Base-by-base conservation (phyloP, 2,329 filamentous ascomycete genomes). In the Hymenoscyphus fraxineus region DNA sequence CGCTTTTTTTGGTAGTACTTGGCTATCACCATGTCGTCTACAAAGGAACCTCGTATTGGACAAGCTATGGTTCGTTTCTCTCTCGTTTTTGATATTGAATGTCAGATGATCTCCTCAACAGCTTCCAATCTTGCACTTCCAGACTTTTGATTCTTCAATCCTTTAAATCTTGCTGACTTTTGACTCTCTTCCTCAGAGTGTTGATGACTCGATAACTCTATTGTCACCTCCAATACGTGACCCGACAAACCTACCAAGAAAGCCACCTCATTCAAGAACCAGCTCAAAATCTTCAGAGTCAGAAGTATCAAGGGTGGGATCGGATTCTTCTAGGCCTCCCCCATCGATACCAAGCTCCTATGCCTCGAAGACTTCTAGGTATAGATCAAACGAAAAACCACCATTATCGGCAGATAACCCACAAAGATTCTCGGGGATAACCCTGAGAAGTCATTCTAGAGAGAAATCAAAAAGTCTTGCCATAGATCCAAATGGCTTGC, bases 51-150 rank as follows among this genome's bases (percentile, higher is more conserved):
- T 38, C 57, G 64, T 51, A 54, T 63, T 51, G 60, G 58, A 32
- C 58, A 65, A 39, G 64, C 64, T 63, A 54, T 54, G 47, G 47
- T 54, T 54, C 47, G 44, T 63, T 47, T 63, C 44, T 16, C n/a
- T 51, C 32, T 13, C 41, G 31, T 22, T 44, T 19, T 32, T 35
- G 38, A 6, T 12, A 10, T 2, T 6, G 3, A 13, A 19, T 41
- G 10, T 27, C 39, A n/a, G 35, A 12, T 31, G 27, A 32, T 38
- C 12, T 40, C 6, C 40, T 38, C 15, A 15, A 7, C 44, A 31
- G 3, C 16, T 35, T 35, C 19, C 16, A 39, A 35, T 39, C n/a
- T 38, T 39, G 2, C 22, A 19, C n/a, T 6, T 38, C 10, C 27
- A 27, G 32, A 22, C 2, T 1, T 35, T 35, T 6, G 4, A 19